Conservation (phyloP, 345 rosid species). For the Acer yangbiense region DNA sequence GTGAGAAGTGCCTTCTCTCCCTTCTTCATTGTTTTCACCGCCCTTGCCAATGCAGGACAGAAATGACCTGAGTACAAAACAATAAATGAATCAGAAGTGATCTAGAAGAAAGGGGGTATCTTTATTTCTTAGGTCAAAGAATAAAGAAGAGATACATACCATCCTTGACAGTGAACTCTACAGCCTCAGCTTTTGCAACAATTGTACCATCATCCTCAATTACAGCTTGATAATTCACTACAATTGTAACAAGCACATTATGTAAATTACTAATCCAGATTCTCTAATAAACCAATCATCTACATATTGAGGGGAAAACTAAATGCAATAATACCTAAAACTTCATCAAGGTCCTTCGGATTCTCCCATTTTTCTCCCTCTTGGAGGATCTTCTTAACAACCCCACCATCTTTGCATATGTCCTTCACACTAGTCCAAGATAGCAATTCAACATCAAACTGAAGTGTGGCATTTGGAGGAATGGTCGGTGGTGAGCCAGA, state of each 20-base stretch:
- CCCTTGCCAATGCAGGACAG: constrained; percentile 78
- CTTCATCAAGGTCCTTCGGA: constrained; percentile 85
- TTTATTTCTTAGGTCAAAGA: background rate
- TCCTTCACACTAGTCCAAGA: constrained; percentile 86
- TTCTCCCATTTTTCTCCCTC: constrained; percentile 82
- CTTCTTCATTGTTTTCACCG: constrained; percentile 93
- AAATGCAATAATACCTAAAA: constrained; percentile 44
- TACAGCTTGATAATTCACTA: constrained; percentile 74
- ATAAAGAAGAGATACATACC: constrained; percentile 41
- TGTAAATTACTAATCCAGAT: background rate
- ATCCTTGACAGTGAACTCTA: constrained; percentile 73
- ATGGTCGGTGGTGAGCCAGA: constrained; percentile 90
- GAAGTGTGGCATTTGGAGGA: constrained; percentile 87
- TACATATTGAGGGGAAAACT: no score
- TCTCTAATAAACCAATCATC: background rate
- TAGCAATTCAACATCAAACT: constrained; percentile 76
- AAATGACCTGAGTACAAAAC: constrained; percentile 52
- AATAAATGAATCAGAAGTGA: background rate
- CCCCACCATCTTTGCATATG: constrained; percentile 84
- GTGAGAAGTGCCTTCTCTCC: constrained; percentile 75
- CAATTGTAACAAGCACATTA: constrained; percentile 15
- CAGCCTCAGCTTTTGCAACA: constrained; percentile 69
- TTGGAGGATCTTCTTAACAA: constrained; percentile 66
- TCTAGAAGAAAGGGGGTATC: background rate
- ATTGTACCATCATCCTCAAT: constrained; percentile 82